These are phyloP conservation scores for Urostyla sp. DNA, from an alignment of 73 alveolate species.

Conservation along the genomic window DNA sequence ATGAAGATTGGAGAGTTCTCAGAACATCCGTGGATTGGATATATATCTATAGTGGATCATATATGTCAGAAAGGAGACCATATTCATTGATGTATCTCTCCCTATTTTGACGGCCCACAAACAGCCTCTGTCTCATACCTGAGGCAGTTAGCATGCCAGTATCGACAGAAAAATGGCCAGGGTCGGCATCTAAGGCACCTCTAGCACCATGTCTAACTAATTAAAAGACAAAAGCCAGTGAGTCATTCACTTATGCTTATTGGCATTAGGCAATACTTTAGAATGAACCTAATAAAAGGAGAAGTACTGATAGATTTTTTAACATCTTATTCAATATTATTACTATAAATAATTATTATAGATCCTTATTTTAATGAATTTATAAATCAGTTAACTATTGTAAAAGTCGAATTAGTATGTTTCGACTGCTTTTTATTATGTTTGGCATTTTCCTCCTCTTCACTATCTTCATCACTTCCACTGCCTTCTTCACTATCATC, in stretches of 20 bases:
- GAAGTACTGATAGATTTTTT: too few relatives aligned
- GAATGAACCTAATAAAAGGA: too few relatives aligned
- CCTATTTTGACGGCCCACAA: constrained; percentile 81
- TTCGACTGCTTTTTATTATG: too few relatives aligned
- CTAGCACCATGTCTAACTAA: constrained; percentile 54
- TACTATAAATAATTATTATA: too few relatives aligned
- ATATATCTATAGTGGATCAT: constrained; percentile 85
- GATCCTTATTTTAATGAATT: too few relatives aligned
- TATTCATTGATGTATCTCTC: constrained; percentile 69
- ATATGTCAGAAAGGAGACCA: constrained; percentile 68
- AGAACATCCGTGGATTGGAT: constrained; percentile 79
- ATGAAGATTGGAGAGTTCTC: constrained; percentile 89
- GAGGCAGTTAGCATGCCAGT: constrained; percentile 87
- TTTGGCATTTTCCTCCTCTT: too few relatives aligned
- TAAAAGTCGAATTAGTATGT: too few relatives aligned
- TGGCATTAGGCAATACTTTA: too few relatives aligned
- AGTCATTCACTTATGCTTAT: constrained; percentile 1
- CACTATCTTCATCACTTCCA: too few relatives aligned
- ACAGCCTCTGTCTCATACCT: constrained; percentile 88
- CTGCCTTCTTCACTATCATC: too few relatives aligned
- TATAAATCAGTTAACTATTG: too few relatives aligned
- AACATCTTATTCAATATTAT: too few relatives aligned
- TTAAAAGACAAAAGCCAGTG: constrained; percentile 25
- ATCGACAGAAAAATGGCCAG: neutral
- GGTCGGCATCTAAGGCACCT: constrained; percentile 6